Conservation (phyloP, 1,284 basidiomycete species). For the Ceratobasidium sp. region DNA sequence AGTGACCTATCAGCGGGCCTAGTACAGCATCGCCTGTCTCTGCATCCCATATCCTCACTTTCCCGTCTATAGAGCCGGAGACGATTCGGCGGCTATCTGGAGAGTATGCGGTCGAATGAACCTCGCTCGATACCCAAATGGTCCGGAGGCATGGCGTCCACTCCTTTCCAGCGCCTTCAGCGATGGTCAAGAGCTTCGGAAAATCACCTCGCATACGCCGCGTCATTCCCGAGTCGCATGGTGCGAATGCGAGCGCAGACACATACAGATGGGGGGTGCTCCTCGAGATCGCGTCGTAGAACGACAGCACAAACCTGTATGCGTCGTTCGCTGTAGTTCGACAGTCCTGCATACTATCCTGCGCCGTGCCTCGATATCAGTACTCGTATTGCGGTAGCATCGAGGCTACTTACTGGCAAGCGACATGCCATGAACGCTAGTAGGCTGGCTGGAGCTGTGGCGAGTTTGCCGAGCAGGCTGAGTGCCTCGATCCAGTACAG, state of each 20-base stretch:
- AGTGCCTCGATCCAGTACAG: no score
- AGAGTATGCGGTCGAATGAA: conserved; percentile 23
- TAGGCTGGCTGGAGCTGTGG: no score
- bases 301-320: background rate
- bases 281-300: background rate
- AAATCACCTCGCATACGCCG: no score
- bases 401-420: no score
- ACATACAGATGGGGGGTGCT: background rate
- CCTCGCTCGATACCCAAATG: background rate
- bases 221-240: no score
- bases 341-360: background rate
- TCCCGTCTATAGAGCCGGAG: conserved; percentile 20
- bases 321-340: background rate
- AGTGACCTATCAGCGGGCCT: background rate
- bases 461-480: no score
- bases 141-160: background rate
- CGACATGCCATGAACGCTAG: no score
- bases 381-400: no score
- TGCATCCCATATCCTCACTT: conserved; percentile 36
- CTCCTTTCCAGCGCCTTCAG: background rate
- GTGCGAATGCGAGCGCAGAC: background rate
- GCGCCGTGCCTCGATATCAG: no score
- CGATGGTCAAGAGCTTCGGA: background rate
- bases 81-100: conserved; percentile 31
- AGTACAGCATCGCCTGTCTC: background rate